phyloP scores from a whole-genome alignment of 2,329 filamentous ascomycete genomes.

The Ascochyta viciae-villosae region DNA sequence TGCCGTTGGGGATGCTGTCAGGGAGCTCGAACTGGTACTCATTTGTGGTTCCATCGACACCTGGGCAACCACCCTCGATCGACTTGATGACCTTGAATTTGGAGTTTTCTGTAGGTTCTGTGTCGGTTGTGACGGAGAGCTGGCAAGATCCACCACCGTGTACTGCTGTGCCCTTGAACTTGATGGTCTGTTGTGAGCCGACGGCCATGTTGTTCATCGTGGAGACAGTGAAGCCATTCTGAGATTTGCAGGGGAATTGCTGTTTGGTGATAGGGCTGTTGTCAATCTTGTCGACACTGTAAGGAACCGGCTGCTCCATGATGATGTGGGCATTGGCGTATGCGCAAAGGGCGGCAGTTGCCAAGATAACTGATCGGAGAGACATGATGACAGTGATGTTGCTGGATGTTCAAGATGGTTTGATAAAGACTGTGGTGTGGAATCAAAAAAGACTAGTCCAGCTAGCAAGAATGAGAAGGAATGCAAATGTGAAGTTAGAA shows the following conservation, averaged over 20 bases:
- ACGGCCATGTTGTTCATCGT: conserved; percentile 61
- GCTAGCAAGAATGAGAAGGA: conserved; percentile 17
- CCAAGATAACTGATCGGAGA: conserved; percentile 63
- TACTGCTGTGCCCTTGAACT: conserved; percentile 74
- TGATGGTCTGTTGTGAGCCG: conserved; percentile 67
- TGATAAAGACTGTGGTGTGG: conserved; percentile 22
- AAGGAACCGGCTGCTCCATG: conserved; percentile 71
- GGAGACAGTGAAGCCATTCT: conserved; percentile 37
- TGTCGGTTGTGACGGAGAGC: conserved; percentile 74
- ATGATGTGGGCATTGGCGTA: conserved; percentile 74
- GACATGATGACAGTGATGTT: conserved; percentile 50
- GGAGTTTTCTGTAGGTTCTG: conserved; percentile 60
- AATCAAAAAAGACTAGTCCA: conserved; percentile 18
- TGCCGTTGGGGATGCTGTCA: conserved; percentile 71
- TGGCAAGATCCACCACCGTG: conserved; percentile 95
- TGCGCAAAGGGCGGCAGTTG: conserved; percentile 32
- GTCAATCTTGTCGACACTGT: conserved; percentile 60
- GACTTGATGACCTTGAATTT: conserved; percentile 90
- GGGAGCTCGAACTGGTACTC: conserved; percentile 76
- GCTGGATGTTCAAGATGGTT: conserved; percentile 24
- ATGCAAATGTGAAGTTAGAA: conserved; percentile 23
- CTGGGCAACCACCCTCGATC: conserved; percentile 85
- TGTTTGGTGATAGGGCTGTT: conserved; percentile 68
- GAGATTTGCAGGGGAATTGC: conserved; percentile 76
- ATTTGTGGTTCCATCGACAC: conserved; percentile 65